Conservation (phyloP, 2,329 filamentous ascomycete genomes). For the Zymoseptoria brevis region DNA sequence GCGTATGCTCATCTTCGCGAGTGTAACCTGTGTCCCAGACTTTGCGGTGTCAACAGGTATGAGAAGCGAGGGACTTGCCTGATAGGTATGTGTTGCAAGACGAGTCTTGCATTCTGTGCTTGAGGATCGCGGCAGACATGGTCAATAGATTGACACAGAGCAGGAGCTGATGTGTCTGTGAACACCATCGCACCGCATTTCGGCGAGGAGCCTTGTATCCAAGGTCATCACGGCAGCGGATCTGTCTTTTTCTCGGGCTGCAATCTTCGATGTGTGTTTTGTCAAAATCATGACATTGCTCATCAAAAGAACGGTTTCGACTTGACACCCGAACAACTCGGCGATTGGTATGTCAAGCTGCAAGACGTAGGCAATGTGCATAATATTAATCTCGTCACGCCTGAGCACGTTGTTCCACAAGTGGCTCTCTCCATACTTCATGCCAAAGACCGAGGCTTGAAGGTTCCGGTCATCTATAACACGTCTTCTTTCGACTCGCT, state of each 20-base stretch:
- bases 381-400: slow-evolving; percentile 83
- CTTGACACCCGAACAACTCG: slow-evolving; percentile 68
- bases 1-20: slow-evolving; percentile 69
- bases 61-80: slow-evolving; percentile 71
- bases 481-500: slow-evolving; percentile 73
- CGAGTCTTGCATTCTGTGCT: background rate
- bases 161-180: slow-evolving; percentile 63
- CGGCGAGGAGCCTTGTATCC: slow-evolving; percentile 74
- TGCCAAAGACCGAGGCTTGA: slow-evolving; percentile 61
- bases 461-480: slow-evolving; percentile 73
- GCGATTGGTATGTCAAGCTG: slow-evolving; percentile 74
- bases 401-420: slow-evolving; percentile 80
- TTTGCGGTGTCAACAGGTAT: slow-evolving; percentile 73
- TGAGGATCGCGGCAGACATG: background rate
- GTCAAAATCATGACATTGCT: slow-evolving; percentile 77
- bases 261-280: slow-evolving; percentile 65
- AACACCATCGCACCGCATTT: slow-evolving; percentile 82
- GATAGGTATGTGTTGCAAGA: slow-evolving; percentile 36
- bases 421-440: slow-evolving; percentile 69
- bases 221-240: slow-evolving; percentile 72
- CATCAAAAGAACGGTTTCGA: slow-evolving; percentile 76
- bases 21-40: slow-evolving; percentile 72
- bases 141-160: background rate
- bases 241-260: slow-evolving; percentile 75
- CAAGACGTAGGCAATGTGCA: slow-evolving; percentile 74